Base-by-base conservation (phyloP, 1,284 basidiomycete genomes). In the Tremellales sp. region DNA sequence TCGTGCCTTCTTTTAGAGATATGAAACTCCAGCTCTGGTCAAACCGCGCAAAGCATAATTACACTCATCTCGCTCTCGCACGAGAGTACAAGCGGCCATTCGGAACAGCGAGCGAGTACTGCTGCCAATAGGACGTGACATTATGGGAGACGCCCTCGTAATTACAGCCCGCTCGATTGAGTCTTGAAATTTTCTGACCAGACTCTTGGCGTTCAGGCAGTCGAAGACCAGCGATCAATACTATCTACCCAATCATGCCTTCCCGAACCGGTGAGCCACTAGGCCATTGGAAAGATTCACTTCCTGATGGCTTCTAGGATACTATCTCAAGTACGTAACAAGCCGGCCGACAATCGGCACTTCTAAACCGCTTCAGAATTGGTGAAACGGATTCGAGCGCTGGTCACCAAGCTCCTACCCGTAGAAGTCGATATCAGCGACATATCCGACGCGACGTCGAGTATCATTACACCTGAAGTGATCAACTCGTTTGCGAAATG, bases 341-440 rank as follows among this genome's bases (percentile, higher is more conserved):
- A 9, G 10, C 33, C 37, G 10, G 8, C 6, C 10, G 21, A 24
- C 1, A 13, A 18, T 26, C n/a, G 19, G 18, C 14, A 10, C n/a
- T 25, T n/a, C 25, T 50, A 8, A 37, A n/a, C 16, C 9, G n/a
- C 9, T 27, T 34, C 40, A 73, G 70, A 72, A 47, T 57, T 97
- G 38, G 79, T 93, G 32, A 84, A 80, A 56, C 82, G 91, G 32
- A 75, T 94, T 41, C 80, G 87, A 38, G 82, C 86, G 1, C 75
- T 97, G 57, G 86, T 86, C 0, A 72, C 86, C 47, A 79, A 77
- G 43, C 77, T 97, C 5, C 76, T 97, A 1, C 92, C 92, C 3
- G 78, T 91, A 16, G 82, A 94, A 49, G 71, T 73, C 16, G 69
- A 72, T 42, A 28, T 67, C 0, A 56, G 59, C 18, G 56, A 62